These are phyloP conservation scores for Kodamaea alishanica DNA, from an alignment of 1,139 yeast species.

Conservation along the genomic window DNA sequence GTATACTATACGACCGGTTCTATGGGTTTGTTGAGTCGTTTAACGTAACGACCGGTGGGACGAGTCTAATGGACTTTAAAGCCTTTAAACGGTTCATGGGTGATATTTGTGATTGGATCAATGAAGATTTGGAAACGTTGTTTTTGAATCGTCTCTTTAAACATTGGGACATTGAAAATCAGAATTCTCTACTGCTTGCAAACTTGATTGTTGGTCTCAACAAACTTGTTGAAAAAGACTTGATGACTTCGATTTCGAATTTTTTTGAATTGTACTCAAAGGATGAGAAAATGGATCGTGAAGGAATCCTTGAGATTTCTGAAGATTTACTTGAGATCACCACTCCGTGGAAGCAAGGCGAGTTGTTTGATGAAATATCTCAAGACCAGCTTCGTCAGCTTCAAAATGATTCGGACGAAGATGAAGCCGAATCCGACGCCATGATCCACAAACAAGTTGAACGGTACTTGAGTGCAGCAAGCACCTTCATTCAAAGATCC, in stretches of 20 bases:
- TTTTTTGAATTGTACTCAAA: conserved; percentile 74
- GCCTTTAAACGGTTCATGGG: conserved; percentile 72
- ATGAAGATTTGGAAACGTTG: conserved; percentile 33
- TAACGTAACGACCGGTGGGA: conserved; percentile 67
- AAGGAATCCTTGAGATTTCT: conserved; percentile 75
- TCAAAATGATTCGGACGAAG: conserved; percentile 26
- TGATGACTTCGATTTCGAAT: conserved; percentile 74
- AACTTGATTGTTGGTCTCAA: conserved; percentile 75
- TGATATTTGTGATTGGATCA: conserved; percentile 79
- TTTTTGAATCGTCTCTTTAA: conserved; percentile 63
- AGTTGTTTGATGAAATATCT: conserved; percentile 56
- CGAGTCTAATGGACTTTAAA: conserved; percentile 67
- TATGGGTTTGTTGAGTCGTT: conserved; percentile 69
- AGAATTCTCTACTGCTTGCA: conserved; percentile 58
- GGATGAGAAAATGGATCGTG: conserved; percentile 66
- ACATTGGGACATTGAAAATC: conserved; percentile 62
- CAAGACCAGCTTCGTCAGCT: conserved; percentile 46
- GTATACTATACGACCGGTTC: conserved; percentile 79
- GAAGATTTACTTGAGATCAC: conserved; percentile 84
- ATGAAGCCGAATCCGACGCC: conserved; percentile 57
- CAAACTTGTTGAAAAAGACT: conserved; percentile 62
- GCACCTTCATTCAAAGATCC: conserved; percentile 80
- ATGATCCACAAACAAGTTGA: conserved; percentile 72
- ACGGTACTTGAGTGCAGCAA: conserved; percentile 81
- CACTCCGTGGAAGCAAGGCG: conserved; percentile 76